These are phyloP conservation scores for Friedmanniomyces simplex DNA, from an alignment of 495 filamentous ascomycete species.

Conservation along the genomic window DNA sequence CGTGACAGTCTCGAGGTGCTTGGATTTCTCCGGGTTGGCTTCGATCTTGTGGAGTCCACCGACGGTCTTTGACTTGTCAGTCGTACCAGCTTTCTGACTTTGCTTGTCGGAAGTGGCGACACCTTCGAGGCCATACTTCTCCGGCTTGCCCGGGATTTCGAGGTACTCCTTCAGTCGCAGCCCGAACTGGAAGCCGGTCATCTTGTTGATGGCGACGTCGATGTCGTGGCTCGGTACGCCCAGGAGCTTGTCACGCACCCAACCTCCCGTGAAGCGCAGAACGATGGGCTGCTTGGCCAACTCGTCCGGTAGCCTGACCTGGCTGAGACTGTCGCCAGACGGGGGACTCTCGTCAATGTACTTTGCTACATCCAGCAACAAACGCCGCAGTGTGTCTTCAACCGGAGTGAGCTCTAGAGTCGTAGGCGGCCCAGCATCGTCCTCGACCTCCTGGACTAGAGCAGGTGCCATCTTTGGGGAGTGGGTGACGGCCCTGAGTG, in stretches of 20 bases:
- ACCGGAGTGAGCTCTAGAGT: conserved; percentile 50
- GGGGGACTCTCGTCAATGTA: conserved; percentile 43
- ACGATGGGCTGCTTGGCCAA: conserved; percentile 32
- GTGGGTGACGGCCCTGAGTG: neutral
- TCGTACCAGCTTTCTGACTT: conserved; percentile 13
- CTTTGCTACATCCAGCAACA: conserved; percentile 64
- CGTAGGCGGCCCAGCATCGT: neutral
- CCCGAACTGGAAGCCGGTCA: conserved; percentile 83
- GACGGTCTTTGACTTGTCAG: conserved; percentile 24
- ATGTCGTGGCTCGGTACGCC: conserved; percentile 77
- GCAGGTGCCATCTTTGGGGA: conserved; percentile 8
- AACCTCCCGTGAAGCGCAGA: conserved; percentile 91
- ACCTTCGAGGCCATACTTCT: conserved; percentile 32
- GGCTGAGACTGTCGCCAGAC: conserved; percentile 2
- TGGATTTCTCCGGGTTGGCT: conserved; percentile 92
- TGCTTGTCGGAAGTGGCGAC: conserved; percentile 20
- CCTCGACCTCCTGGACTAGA: conserved; percentile 18
- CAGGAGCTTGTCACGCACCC: conserved; percentile 94
- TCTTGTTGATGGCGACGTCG: conserved; percentile 86
- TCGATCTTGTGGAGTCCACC: conserved; percentile 37
- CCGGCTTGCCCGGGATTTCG: conserved; percentile 31
- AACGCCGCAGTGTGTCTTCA: conserved; percentile 55
- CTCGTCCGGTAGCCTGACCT: conserved; percentile 33
- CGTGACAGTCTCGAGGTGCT: conserved; percentile 90
- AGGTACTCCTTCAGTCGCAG: conserved; percentile 51